Evolutionary conservation across 2,329 filamentous ascomycete species (phyloP).

Genomic region (Trichoderma afroharzianum): DNA sequence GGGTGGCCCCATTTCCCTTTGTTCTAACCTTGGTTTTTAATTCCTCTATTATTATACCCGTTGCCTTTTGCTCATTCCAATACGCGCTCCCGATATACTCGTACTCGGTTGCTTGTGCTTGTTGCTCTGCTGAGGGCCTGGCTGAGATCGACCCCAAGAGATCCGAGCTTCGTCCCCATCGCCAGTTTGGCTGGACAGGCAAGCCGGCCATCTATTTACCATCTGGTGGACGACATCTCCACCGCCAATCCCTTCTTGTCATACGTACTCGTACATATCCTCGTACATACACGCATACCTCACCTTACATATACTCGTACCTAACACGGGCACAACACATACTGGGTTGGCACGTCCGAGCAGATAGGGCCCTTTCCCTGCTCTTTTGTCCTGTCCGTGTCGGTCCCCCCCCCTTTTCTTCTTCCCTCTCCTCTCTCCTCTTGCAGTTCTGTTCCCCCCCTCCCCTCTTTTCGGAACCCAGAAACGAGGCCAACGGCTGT

Average conservation of each 20-base stretch:
- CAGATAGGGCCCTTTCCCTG: background rate
- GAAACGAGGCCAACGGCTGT: background rate
- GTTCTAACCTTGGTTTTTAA: background rate
- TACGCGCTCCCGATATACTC: background rate
- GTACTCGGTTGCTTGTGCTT: background rate
- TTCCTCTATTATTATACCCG: background rate
- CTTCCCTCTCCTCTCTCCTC: background rate
- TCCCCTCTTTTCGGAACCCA: background rate
- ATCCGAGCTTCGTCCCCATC: background rate
- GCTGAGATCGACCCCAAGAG: background rate
- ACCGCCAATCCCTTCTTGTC: background rate
- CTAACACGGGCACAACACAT: background rate
- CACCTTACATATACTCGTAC: background rate
- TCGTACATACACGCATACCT: background rate
- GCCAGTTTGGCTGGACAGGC: background rate
- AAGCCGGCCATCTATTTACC: background rate
- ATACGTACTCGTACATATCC: background rate
- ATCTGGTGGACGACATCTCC: background rate
- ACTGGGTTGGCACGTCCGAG: background rate
- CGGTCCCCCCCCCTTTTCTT: background rate
- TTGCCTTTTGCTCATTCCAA: background rate
- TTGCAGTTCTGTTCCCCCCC: background rate
- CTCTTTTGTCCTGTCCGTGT: background rate
- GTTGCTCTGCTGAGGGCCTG: background rate
- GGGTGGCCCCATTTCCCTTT: background rate